These are phyloP conservation scores for Podaxis sp. DNA, from an alignment of 768 basidiomycete genomes.

Conservation along the genomic window DNA sequence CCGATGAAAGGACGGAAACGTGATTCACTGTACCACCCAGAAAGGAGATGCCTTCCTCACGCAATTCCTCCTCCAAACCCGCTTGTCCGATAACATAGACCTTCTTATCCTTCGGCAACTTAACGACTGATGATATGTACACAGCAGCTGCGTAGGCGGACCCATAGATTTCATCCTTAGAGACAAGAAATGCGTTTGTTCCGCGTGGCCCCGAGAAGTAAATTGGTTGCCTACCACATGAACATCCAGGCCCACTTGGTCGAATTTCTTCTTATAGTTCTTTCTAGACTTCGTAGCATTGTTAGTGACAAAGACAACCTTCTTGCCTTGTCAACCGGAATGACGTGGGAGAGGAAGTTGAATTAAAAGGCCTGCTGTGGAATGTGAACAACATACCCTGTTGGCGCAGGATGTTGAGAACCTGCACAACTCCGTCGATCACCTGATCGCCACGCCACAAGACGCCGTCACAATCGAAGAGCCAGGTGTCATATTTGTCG, in stretches of 20 bases:
- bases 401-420: conserved; percentile 68
- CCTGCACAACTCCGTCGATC: conserved; percentile 77
- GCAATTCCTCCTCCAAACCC: conserved; percentile 91
- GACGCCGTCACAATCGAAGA: conserved; percentile 97
- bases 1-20: background rate
- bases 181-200: background rate
- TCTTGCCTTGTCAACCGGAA: conserved; percentile 56
- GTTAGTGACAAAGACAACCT: conserved; percentile 92
- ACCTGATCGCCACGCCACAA: conserved; percentile 85
- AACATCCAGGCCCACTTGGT: conserved; percentile 82
- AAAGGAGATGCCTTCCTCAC: conserved; percentile 78
- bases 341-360: conserved; percentile 15
- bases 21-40: conserved; percentile 77
- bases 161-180: conserved; percentile 93
- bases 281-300: conserved; percentile 93
- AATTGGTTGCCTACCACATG: conserved; percentile 62
- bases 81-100: conserved; percentile 94
- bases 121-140: conserved; percentile 84
- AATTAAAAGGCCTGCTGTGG: conserved; percentile 6
- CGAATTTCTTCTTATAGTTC: conserved; percentile 89
- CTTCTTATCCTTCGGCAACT: conserved; percentile 87
- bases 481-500: conserved; percentile 85
- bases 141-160: conserved; percentile 79
- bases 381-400: conserved; percentile 52
- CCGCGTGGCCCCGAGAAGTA: background rate